Evolutionary conservation across 2,329 filamentous ascomycete species (phyloP).

Genomic region (Zymoseptoria ardabiliae): DNA sequence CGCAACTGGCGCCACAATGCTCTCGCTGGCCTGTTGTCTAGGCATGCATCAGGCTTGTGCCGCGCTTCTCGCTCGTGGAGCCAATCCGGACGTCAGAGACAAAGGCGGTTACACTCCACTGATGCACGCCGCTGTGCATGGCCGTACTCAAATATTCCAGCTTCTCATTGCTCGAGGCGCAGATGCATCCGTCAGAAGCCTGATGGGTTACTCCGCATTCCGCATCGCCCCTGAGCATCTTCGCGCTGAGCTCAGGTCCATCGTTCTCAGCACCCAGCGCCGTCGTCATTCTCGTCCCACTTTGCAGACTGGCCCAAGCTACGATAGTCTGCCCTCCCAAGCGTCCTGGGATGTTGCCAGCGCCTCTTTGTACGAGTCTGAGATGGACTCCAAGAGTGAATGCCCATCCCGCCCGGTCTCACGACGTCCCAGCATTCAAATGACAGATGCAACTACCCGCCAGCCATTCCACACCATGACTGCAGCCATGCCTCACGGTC

Average conservation of each 20-base stretch:
- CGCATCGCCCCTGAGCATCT: conserved; percentile 50
- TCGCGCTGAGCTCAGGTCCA: conserved; percentile 2
- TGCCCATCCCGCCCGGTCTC: background rate
- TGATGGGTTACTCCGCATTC: conserved; percentile 62
- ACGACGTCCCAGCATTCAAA: background rate
- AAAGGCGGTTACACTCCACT: conserved; percentile 74
- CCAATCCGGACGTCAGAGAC: conserved; percentile 66
- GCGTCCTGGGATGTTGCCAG: conserved; percentile 13
- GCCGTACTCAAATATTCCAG: conserved; percentile 67
- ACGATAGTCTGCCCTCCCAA: background rate
- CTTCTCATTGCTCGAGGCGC: conserved; percentile 67
- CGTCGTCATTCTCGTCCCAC: conserved; percentile 3
- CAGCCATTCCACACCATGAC: background rate
- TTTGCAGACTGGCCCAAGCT: conserved; percentile 1
- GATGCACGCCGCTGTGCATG: conserved; percentile 72
- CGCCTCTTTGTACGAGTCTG: conserved; percentile 13
- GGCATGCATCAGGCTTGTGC: conserved; percentile 70
- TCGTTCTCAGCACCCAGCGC: conserved; percentile 7
- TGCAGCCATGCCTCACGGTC: background rate
- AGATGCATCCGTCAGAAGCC: conserved; percentile 61
- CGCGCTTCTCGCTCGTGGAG: conserved; percentile 68
- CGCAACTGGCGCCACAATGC: conserved; percentile 65
- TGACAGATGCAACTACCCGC: background rate
- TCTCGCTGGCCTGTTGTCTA: conserved; percentile 70
- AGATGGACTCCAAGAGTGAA: background rate